These are phyloP conservation scores for Escovopsis weberi DNA, from an alignment of 2,329 filamentous ascomycete genomes.

Conservation along the genomic window DNA sequence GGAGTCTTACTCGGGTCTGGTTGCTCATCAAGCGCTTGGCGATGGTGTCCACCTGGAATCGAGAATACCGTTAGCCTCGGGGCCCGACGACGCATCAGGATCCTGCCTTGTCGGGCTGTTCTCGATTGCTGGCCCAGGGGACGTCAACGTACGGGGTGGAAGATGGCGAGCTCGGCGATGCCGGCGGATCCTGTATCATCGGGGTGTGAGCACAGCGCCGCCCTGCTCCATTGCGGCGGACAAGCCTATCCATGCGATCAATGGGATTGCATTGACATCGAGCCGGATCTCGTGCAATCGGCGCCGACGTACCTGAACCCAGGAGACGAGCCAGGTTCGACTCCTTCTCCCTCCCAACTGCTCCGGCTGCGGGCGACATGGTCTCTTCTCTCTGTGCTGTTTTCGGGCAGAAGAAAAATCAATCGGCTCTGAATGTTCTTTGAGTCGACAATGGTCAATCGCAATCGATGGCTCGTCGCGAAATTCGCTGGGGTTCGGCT, in stretches of 20 bases:
- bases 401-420: too few species aligned
- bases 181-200: constrained; percentile 59
- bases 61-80: not conserved
- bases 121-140: constrained; percentile 5
- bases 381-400: constrained; percentile 6
- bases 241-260: not conserved
- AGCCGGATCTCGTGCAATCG: constrained; percentile 3
- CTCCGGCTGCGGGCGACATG: constrained; percentile 45
- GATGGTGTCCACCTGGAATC: constrained; percentile 75
- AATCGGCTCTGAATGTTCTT: too few species aligned
- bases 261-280: constrained; percentile 1
- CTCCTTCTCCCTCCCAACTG: constrained; percentile 51
- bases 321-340: constrained; percentile 77
- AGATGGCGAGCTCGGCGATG: constrained; percentile 84
- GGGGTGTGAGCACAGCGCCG: not conserved
- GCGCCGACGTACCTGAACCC: constrained; percentile 59
- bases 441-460: not conserved
- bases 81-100: not conserved
- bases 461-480: too few species aligned
- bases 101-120: not conserved
- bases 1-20: constrained; percentile 50
- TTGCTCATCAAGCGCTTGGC: constrained; percentile 99
- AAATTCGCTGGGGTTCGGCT: too few species aligned
- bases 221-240: too few species aligned
- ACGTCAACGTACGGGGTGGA: constrained; percentile 59